Base-by-base conservation (phyloP, 345 rosid genomes). In the Salix suchowensis region DNA sequence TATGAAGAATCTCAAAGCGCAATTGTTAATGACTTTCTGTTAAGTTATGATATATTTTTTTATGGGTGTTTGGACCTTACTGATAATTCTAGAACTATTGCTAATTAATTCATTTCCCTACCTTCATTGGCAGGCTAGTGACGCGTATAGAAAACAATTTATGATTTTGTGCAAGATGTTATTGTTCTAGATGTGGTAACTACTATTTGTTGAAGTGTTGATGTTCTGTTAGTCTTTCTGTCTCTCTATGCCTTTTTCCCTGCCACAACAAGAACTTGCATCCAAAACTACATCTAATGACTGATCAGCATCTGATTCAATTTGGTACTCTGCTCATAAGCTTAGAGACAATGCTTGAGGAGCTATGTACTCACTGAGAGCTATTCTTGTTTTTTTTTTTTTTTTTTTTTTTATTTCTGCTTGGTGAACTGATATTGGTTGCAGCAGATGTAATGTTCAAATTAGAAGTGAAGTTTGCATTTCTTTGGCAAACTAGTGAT, bases 1-100 rank as follows among this genome's bases (percentile, higher is more conserved):
- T 82, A 71, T 32, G 65, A 54, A 30, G 61, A 60, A 37, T 40
- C 68, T 76, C 50, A 19, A 37, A 9, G 7, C 15, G 71, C 39
- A 55, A 26, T 44, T 48, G 69, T 40, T 15, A 13, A 34, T 34
- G 52, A 46, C 30, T 54, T 68, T 30, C 23, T 52, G 60, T 19
- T 23, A 23, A 75, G 39, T 32, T 36, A 30, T 13, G 28, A 18
- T 66, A 24, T 52, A 24, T 54, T 12, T 40, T 68, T 58, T 7
- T 23, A 15, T 12, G 4, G 12, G 42, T 11, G 13, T 40, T 60
- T 55, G 28, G n/a, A 15, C 28, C n/a, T 40, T 44, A 1, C 11
- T 26, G n/a, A 23, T 24, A 6, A 2, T 13, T 65, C 40, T 14
- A 42, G 12, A 64, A 19, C 6, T 3, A 12, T 7, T 55, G 26